Evolutionary conservation across 371 early-diverging fungal species (phyloP), one percentile per base, ranked within the genome.

Genomic region (Apophysomyces ossiformis): DNA sequence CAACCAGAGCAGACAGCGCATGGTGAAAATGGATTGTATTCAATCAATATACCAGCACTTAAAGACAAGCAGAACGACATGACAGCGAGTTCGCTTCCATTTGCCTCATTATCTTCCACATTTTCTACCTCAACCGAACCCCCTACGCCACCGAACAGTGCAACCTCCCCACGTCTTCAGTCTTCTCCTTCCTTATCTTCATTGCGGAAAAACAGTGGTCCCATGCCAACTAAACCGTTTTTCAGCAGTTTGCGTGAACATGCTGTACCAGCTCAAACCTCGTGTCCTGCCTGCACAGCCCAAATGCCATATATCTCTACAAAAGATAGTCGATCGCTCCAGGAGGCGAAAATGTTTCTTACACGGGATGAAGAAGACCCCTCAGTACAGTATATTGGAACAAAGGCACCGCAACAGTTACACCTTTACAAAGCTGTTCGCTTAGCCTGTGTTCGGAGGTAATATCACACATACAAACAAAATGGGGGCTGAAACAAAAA

Each of bases 401-500:
- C 76, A n/a, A 77, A 81, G 60, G 66, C 76, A 56, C 88, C 88
- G 2, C 78, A 75, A 39, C 80, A 86, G 61, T 75, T 77, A 18
- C 78, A 76, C 60, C 68, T 83, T 16, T 86, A 87, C 60, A 75
- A 83, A 56, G 79, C 83, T 8, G 74, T 87, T 35, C 69, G 86
- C 50, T 72, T 87, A 44, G 87, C 88, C 6, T 88, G 88, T 66
- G 87, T 87, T n/a, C 68, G 87, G 70, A 84, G 87, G 87, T 85
- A 73, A 63, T 12, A 38, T 18, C 15, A 32, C 35, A 26, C 59
- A 44, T n/a, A 18, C 41, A 45, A 61, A 58, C 13, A 57, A 35
- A 38, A 32, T 38, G 41, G 18, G 5, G 13, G 58, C 56, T 57
- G 57, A 41, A 43, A 26, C 16, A 35, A 47, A 61, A 35, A 12